Percentiles rank a stretch among this genome's conserved stretches.
Evolutionary conservation across 768 basidiomycete species (phyloP).

Genomic region (Tulasnella sp.): DNA sequence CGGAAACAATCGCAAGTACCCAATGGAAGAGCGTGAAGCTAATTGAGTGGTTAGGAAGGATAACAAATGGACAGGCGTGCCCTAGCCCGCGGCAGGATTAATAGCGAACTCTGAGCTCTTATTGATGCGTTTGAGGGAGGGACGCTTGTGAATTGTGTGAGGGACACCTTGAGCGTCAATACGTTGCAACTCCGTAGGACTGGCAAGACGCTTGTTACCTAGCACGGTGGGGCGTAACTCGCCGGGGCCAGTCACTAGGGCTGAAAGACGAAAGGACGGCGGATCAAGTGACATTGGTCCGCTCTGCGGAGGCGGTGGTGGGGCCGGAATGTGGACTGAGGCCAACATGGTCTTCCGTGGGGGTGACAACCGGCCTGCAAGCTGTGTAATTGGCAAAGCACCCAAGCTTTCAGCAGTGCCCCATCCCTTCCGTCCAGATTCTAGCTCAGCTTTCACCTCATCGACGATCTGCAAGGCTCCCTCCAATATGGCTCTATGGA

Average conservation of each 20-base stretch:
- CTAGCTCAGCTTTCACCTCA: conserved; percentile 40
- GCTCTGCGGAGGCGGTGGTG: background rate
- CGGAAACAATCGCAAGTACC: background rate
- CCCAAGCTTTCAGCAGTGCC: background rate
- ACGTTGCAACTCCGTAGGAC: conserved; percentile 3
- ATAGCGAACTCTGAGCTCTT: background rate
- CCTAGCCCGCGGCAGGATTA: background rate
- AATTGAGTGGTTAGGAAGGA: background rate
- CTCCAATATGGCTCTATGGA: conserved; percentile 75
- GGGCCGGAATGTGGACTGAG: background rate
- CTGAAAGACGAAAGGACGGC: background rate
- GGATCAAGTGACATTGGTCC: background rate
- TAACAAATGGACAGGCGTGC: background rate
- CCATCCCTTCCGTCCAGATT: background rate
- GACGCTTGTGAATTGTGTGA: background rate
- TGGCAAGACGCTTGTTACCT: conserved; percentile 6
- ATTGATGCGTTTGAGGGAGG: conserved; percentile 8
- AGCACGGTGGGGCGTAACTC: background rate
- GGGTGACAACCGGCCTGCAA: background rate
- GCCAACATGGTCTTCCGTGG: background rate
- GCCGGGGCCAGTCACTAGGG: background rate
- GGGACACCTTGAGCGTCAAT: background rate
- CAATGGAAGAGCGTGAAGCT: background rate
- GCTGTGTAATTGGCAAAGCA: background rate
- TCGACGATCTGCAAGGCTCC: conserved; percentile 68